These are phyloP conservation scores for Clausena lansium DNA, from an alignment of 345 rosid genomes.

Conservation along the genomic window DNA sequence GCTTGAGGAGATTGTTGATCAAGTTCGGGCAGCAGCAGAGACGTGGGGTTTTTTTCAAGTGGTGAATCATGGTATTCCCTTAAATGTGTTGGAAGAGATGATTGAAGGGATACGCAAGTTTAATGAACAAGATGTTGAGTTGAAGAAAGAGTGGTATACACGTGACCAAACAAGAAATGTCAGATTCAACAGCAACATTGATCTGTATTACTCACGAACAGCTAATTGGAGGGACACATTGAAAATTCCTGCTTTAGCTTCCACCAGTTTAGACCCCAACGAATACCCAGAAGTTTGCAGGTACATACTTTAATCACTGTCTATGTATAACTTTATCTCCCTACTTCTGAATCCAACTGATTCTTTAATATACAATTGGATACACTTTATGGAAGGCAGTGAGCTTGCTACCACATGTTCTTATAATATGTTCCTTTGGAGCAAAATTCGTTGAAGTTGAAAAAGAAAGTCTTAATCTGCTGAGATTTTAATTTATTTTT, in stretches of 20 bases:
- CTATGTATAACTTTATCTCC: background rate
- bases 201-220: conserved; percentile 12
- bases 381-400: background rate
- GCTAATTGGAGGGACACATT: conserved; percentile 37
- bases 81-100: conserved; percentile 17
- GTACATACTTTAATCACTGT: background rate
- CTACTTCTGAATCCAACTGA: background rate
- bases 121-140: conserved; percentile 17
- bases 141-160: conserved; percentile 16
- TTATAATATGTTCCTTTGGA: background rate
- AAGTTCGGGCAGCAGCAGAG: conserved; percentile 32
- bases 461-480: background rate
- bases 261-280: background rate
- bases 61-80: conserved; percentile 44
- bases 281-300: background rate
- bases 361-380: background rate
- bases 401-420: background rate
- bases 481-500: background rate
- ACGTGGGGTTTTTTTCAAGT: conserved; percentile 46
- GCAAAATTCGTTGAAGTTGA: background rate
- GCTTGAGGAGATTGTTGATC: conserved; percentile 20
- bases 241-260: background rate
- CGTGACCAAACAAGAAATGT: background rate
- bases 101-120: conserved; percentile 7
- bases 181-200: conserved; percentile 13